A percentile compares a stretch with the other conserved stretches of the same genome.
These are phyloP conservation scores for Cercophora samala DNA, from an alignment of 495 filamentous ascomycete genomes.

Conservation along the genomic window DNA sequence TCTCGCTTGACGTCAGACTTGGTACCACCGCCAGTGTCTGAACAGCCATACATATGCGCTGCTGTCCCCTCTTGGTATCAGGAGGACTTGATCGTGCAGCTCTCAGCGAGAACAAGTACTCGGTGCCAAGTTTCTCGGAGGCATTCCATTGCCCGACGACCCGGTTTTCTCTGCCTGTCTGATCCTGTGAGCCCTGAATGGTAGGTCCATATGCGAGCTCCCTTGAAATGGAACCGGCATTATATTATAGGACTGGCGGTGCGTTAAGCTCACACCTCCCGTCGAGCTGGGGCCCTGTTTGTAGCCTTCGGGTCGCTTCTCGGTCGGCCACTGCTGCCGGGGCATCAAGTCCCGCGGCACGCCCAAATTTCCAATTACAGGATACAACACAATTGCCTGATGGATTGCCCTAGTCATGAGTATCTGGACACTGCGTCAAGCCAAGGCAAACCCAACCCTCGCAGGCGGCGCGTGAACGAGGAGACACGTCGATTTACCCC, in stretches of 20 bases:
- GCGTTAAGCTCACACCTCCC: conserved; percentile 19
- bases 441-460: conserved; percentile 25
- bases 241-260: conserved; percentile 24
- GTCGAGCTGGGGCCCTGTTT: conserved; percentile 13
- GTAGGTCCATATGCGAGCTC: conserved; percentile 21
- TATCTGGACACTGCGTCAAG: conserved; percentile 24
- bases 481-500: conserved; percentile 25
- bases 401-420: conserved; percentile 14
- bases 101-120: background rate
- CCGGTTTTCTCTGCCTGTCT: conserved; percentile 25
- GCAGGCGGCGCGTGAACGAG: conserved; percentile 16
- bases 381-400: conserved; percentile 9
- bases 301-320: conserved; percentile 15
- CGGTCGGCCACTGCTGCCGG: conserved; percentile 13
- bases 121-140: conserved; percentile 22
- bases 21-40: conserved; percentile 13
- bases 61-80: background rate
- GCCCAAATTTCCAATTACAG: conserved; percentile 12
- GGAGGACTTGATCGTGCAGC: conserved; percentile 1
- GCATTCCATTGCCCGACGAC: conserved; percentile 18
- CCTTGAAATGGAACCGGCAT: conserved; percentile 15
- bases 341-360: conserved; percentile 13
- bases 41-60: background rate
- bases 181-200: conserved; percentile 12
- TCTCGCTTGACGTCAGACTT: conserved; percentile 24